Base-by-base conservation (phyloP, 352 stramenopile species). In the Phytopythium delawarense region DNA sequence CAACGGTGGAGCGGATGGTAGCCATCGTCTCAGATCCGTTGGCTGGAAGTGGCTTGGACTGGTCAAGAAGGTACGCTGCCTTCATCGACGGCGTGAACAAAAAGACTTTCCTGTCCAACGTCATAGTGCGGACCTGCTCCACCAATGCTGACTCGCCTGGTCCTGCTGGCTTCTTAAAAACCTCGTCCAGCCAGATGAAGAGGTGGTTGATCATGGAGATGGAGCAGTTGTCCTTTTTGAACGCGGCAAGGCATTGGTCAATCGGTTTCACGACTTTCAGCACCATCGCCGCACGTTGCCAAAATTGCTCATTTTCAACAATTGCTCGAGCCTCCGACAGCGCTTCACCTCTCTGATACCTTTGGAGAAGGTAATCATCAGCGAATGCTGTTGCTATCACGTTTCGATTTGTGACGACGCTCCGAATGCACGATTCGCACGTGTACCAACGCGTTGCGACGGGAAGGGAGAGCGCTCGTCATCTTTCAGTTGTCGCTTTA, bases 161-260 rank as follows among this genome's bases (percentile, higher is more conserved):
- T 4, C 2, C 49, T 12, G 46, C 1, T 64, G 44, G 28, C 3
- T 18, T 35, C 16, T 13, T 15, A 20, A 61, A 65, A 20, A 68
- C 58, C 1, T 28, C 37, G 9, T 53, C 32, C 7, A 65, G 42
- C 44, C 57, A 58, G 6, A 32, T 9, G 28, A 72, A 69, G 5
- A 61, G 50, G 16, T 69, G 28, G 3, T 53, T 48, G 2, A 72
- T 39, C 16, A 62, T 45, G 12, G 57, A 69, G 12, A 69, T 30
- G 25, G 51, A 69, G 51, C 57, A 66, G n/a, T 16, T 59, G 18
- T 69, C 66, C 16, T 39, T 66, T 34, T 72, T 62, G 3, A 69
- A 62, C n/a, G 34, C 20, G 1, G 49, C 52, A 32, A 72, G n/a
- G 4, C 49, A 49, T 7, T 65, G 37, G 18, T 62, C 57, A 11